These are phyloP conservation scores for Groenewaldozyma sp. DNA, from an alignment of 1,139 yeast species.

Conservation along the genomic window DNA sequence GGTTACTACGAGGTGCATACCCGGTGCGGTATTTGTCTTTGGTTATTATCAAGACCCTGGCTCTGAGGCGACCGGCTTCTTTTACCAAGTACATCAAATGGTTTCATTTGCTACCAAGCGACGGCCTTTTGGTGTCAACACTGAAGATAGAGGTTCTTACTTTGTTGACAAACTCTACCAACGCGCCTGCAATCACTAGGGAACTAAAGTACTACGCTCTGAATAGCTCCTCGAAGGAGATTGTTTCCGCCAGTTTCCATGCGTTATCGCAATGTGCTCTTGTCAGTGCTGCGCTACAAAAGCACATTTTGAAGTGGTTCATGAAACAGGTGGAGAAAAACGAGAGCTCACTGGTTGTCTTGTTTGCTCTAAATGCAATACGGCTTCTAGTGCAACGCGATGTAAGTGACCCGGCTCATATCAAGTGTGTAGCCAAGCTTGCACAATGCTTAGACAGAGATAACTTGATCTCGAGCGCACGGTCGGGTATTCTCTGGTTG, in stretches of 20 bases:
- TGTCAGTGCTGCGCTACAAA: slow-evolving; percentile 14
- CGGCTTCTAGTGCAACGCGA: slow-evolving; percentile 64
- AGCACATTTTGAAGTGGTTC: slow-evolving; percentile 36
- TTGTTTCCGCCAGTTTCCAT: slow-evolving; percentile 49
- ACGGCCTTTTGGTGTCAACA: slow-evolving; percentile 38
- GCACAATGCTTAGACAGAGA: slow-evolving; percentile 24
- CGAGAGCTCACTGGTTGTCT: slow-evolving; percentile 31
- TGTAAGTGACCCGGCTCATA: slow-evolving; percentile 37
- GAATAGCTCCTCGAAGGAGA: slow-evolving; percentile 29
- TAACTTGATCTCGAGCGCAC: slow-evolving; percentile 37
- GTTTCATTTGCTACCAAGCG: slow-evolving; percentile 56
- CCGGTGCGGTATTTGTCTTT: slow-evolving; percentile 29
- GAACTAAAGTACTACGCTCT: slow-evolving; percentile 62
- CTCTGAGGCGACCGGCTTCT: slow-evolving; percentile 34
- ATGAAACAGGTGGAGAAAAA: slow-evolving; percentile 32
- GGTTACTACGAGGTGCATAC: slow-evolving; percentile 29
- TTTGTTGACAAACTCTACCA: slow-evolving; percentile 44
- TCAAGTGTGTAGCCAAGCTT: slow-evolving; percentile 35
- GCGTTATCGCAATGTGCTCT: slow-evolving; percentile 48
- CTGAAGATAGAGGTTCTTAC: slow-evolving; percentile 61
- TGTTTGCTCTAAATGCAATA: slow-evolving; percentile 58
- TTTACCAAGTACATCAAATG: slow-evolving; percentile 42
- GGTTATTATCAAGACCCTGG: slow-evolving; percentile 27
- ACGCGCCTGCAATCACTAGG: slow-evolving; percentile 43
- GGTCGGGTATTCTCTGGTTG: slow-evolving; percentile 83